Evolutionary conservation across 2,329 filamentous ascomycete species (phyloP), one percentile per base, ranked within the genome.

Genomic region (Hymenoscyphus salicellus): DNA sequence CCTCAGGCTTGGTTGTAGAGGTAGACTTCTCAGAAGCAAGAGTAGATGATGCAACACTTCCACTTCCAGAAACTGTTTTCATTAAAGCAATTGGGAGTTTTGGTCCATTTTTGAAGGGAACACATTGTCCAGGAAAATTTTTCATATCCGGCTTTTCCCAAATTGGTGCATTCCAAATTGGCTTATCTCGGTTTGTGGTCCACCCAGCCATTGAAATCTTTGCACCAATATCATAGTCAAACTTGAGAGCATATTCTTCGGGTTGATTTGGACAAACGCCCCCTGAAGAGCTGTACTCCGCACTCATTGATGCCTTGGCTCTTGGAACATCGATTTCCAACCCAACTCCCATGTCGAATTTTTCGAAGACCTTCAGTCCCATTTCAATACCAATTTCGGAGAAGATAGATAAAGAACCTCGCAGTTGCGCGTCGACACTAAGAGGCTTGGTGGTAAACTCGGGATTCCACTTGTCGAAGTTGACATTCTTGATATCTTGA

Each of bases 401-500:
- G 8, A 49, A 65, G 4, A 65, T 17, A 1, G 46, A 33, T n/a
- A 65, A 7, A 26, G n/a, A 46, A 14, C 56, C 63, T 30, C 60
- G 56, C 20, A 65, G 36, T 36, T 65, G 32, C 6, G 56, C 63
- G 10, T 60, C 46, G 8, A 60, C 23, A 23, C 33, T 28, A 20
- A 60, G 8, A 5, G 46, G 43, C n/a, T 62, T 41, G 11, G 43
- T 62, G 3, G 56, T 56, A 23, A 65, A 23, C n/a, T 16, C 43
- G 30, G 63, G 63, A 30, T 60, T 46, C 63, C 63, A 65, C 20
- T 60, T 60, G 23, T 58, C 17, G 20, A 60, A 43, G 1, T 36
- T 36, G 33, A 10, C 62, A 11, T 52, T 28, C 6, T 55, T 30
- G 17, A 20, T 41, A 14, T 58, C 6, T 5, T 38, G 36, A n/a